Percentiles rank a stretch among this genome's conserved stretches.
Evolutionary conservation across 164 flowering plant species (phyloP).

Genomic region (Akebia trifoliata): DNA sequence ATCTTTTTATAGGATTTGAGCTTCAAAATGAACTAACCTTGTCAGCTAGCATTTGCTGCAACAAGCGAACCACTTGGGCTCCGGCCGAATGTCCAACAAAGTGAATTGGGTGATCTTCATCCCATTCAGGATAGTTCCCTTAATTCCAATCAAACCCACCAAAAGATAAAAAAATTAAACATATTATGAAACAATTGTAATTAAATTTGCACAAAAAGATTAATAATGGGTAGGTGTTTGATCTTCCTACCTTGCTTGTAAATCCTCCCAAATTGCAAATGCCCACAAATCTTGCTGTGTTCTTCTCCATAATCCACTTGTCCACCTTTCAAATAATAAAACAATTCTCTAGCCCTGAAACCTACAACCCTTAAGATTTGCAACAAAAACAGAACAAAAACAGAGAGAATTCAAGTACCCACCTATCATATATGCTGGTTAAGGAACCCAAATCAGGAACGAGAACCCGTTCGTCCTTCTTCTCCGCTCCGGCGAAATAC

Average conservation of each 20-base stretch:
- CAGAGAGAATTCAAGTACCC: background rate
- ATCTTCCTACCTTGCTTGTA: constrained; percentile 60
- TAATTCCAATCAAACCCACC: constrained; percentile 15
- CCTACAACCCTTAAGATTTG: constrained; percentile 9
- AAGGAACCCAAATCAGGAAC: constrained; percentile 98
- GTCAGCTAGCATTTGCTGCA: constrained; percentile 99
- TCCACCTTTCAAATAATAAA: constrained; percentile 96
- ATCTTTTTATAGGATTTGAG: background rate
- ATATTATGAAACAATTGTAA: background rate
- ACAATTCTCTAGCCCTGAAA: constrained; percentile 92
- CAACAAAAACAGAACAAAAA: constrained; percentile 1
- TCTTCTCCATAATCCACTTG: constrained; percentile 94
- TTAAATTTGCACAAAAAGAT: background rate
- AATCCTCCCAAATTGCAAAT: constrained; percentile 70
- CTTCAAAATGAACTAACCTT: constrained; percentile 42
- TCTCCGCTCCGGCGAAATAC: constrained; percentile 96
- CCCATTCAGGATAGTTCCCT: constrained; percentile 96
- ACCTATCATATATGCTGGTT: constrained; percentile 95
- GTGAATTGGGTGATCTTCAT: constrained; percentile 93
- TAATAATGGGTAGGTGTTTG: background rate
- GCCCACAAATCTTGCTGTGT: constrained; percentile 80
- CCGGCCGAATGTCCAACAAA: constrained; percentile 99
- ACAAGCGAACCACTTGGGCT: constrained; percentile 84
- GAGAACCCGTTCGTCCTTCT: constrained; percentile 86
- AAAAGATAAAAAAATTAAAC: background rate